Base-by-base conservation (phyloP, 148 eudicot species). In the Rheum nobile region DNA sequence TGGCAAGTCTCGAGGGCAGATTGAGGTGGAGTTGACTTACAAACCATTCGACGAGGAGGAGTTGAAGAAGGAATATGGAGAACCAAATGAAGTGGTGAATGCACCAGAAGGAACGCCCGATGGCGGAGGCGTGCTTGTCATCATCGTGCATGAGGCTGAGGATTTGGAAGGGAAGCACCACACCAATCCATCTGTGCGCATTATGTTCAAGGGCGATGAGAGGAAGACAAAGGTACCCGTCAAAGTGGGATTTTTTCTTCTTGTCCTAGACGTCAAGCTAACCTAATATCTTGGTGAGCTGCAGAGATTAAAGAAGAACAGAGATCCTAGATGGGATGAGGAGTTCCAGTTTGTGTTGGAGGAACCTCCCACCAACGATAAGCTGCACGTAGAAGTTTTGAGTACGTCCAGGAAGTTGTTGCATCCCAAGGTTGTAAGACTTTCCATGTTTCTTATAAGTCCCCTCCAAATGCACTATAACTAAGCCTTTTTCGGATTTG, bases 41-140 rank as follows among this genome's bases (percentile, higher is more conserved):
- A 93, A 88, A 75, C 89, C 91, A 26, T 93, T 91, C 57, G 82
- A 76, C 77, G 92, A 83, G 34, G 83, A 81, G 24, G 86, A 89
- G 72, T 38, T 85, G 31, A 82, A 83, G 26, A 75, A 74, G 19
- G 85, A 84, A 63, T 39, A 57, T 67, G 91, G 88, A 47, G 92
- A 88, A 54, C 44, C 82, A 22, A 79, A 80, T 73, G 74, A 76
- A 37, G 81, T 88, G 28, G 85, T 88, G 72, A 85, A 89, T 75
- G 97, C 98, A 82, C 97, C 98, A 26, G 90, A 85, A 41, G 93
- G 93, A 42, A 87, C 93, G 21, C 93, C 93, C 71, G 79, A 65
- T 67, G 84, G 83, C 65, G 89, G 90, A 54, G 93, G 93, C 32
- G 83, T 87, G 79, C 93, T 87, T 74, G 89, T 81, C 4, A 78